Conservation (phyloP, 352 stramenopile genomes). For the Pythium phragmiticola region DNA sequence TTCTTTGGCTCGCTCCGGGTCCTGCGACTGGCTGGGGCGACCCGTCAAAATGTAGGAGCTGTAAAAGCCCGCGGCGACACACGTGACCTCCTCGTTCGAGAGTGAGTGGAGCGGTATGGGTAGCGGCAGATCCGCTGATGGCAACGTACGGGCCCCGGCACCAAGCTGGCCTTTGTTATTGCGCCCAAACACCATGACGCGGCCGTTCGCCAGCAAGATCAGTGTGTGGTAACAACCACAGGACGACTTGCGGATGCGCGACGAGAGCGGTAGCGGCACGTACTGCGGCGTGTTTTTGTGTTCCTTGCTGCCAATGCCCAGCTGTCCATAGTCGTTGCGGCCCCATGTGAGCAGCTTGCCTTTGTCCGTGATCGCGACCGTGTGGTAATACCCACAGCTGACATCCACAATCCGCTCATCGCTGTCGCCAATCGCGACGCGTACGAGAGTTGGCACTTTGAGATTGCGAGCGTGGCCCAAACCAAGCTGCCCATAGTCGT, state of each 20-base stretch:
- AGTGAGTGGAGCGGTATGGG: conserved; percentile 75
- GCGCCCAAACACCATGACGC: conserved; percentile 85
- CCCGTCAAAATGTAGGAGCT: conserved; percentile 88
- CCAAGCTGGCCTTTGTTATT: conserved; percentile 89
- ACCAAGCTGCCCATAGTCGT: conserved; percentile 87
- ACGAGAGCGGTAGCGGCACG: conserved; percentile 75
- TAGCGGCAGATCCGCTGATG: conserved; percentile 78
- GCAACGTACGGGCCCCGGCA: conserved; percentile 66
- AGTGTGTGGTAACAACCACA: conserved; percentile 87
- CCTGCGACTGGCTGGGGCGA: conserved; percentile 41
- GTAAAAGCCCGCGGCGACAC: conserved; percentile 84
- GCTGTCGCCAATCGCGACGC: conserved; percentile 56
- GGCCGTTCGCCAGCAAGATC: conserved; percentile 70
- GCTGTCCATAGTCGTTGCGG: conserved; percentile 84
- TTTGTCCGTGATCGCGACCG: conserved; percentile 71
- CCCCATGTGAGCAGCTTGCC: conserved; percentile 86
- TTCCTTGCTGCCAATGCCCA: conserved; percentile 87
- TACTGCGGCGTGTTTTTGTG: conserved; percentile 82
- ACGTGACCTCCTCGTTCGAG: conserved; percentile 78
- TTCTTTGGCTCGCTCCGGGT: conserved; percentile 36
- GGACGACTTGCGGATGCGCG: conserved; percentile 71
- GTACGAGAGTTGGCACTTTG: conserved; percentile 71
- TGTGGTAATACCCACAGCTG: conserved; percentile 87
- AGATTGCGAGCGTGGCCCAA: conserved; percentile 74
- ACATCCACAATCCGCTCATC: conserved; percentile 79